Conservation (phyloP, 1,139 yeast species). For the Arxiozyma telluris region DNA sequence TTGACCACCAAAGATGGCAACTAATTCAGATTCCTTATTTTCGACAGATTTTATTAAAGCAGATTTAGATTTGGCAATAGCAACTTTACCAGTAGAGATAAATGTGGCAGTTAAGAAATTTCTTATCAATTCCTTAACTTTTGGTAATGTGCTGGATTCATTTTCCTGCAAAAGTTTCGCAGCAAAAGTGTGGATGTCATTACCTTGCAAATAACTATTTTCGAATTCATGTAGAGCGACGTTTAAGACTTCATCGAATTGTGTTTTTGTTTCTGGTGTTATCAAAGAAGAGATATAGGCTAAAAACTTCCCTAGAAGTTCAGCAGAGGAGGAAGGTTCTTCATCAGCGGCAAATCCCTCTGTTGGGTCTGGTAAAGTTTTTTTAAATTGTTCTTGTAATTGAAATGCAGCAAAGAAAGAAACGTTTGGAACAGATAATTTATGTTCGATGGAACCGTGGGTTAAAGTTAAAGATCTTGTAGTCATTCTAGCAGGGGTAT, state of each 20-base stretch:
- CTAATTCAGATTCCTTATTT: conserved; percentile 46
- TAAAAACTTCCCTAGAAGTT: conserved; percentile 73
- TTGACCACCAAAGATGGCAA: conserved; percentile 96
- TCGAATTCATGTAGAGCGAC: conserved; percentile 77
- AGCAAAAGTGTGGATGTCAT: conserved; percentile 87
- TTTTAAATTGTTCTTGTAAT: conserved; percentile 75
- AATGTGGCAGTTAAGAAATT: conserved; percentile 55
- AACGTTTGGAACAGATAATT: conserved; percentile 76
- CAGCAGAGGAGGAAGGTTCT: conserved; percentile 84
- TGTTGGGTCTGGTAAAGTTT: conserved; percentile 69
- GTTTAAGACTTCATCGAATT: conserved; percentile 60
- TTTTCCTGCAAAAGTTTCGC: conserved; percentile 47
- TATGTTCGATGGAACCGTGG: conserved; percentile 84
- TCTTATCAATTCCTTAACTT: conserved; percentile 66
- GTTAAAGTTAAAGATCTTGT: conserved; percentile 71
- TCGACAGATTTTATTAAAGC: conserved; percentile 57
- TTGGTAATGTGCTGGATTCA: conserved; percentile 57
- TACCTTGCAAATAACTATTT: conserved; percentile 59
- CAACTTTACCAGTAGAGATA: conserved; percentile 35
- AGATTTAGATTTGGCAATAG: conserved; percentile 41
- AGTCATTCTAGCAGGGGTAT: conserved; percentile 21
- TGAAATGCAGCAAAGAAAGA: conserved; percentile 76
- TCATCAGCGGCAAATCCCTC: conserved; percentile 81
- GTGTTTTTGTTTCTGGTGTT: conserved; percentile 39
- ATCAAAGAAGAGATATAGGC: conserved; percentile 66